Percentiles rank a stretch among this genome's conserved stretches.
Evolutionary conservation across 2,329 filamentous ascomycete species (phyloP).

Genomic region (Cordyceps militaris): DNA sequence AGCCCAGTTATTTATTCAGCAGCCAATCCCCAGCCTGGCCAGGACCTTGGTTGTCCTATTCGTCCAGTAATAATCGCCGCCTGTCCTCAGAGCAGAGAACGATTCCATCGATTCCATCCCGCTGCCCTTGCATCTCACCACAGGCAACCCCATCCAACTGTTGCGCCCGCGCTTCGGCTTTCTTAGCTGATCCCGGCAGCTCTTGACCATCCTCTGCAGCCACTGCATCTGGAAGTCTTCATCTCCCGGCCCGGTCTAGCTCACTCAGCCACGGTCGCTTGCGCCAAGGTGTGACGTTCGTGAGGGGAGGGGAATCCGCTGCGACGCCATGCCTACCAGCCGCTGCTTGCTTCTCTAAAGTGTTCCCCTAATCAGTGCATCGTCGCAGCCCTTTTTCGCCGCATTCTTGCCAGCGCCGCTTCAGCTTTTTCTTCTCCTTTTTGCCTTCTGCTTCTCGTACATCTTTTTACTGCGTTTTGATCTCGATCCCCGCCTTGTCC

Average conservation of each 20-base stretch:
- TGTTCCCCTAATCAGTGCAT: not conserved
- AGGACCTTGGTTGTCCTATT: too few species aligned
- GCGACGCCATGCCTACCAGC: conserved; percentile 7
- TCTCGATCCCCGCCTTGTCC: not conserved
- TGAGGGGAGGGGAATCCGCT: conserved; percentile 10
- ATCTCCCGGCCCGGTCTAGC: too few species aligned
- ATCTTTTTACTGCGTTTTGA: not conserved
- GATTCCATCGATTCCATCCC: conserved; percentile 3
- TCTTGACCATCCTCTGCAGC: not conserved
- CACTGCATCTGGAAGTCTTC: not conserved
- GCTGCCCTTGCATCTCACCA: not conserved
- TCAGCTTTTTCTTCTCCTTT: not conserved
- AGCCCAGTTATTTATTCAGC: too few species aligned
- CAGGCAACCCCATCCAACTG: not conserved
- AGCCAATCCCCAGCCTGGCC: too few species aligned
- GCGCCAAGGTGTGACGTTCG: not conserved
- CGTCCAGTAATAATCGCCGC: too few species aligned
- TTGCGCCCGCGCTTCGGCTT: conserved; percentile 3
- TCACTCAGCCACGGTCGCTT: not conserved
- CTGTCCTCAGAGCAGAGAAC: not conserved
- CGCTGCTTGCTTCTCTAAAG: not conserved
- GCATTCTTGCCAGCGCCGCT: conserved; percentile 1
- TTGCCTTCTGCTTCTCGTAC: not conserved
- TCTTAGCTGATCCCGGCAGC: not conserved
- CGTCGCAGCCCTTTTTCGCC: not conserved